Conservation (phyloP, 1,139 yeast genomes). For the Suhomyces maxii region DNA sequence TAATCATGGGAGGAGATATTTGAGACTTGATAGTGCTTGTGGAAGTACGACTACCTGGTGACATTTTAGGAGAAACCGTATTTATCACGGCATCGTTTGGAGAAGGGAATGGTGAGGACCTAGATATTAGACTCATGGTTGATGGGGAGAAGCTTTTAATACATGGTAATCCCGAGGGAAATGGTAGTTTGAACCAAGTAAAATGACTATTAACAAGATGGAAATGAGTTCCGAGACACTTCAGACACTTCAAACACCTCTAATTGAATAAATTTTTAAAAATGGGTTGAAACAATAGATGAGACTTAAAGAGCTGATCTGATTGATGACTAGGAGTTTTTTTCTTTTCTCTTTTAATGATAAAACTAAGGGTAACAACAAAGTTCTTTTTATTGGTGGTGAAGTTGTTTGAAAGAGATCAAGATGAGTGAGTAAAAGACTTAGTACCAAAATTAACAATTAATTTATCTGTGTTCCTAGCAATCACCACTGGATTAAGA, state of each 20-base stretch:
- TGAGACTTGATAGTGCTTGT: background rate
- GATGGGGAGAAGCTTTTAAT: background rate
- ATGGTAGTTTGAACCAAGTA: background rate
- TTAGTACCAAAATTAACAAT: too few species aligned
- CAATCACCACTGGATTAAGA: background rate
- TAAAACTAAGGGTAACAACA: too few species aligned
- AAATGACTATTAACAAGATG: background rate
- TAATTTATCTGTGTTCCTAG: background rate
- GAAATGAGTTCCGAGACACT: background rate
- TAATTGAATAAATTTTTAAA: too few species aligned
- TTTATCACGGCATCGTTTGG: constrained; percentile 13
- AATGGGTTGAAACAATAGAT: too few species aligned
- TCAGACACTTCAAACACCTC: too few species aligned
- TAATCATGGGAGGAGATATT: background rate
- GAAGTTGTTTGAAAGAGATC: too few species aligned
- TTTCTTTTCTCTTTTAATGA: too few species aligned
- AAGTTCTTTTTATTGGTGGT: too few species aligned
- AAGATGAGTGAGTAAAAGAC: too few species aligned
- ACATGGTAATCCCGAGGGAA: constrained; percentile 1
- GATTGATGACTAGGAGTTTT: too few species aligned
- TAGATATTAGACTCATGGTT: constrained; percentile 11
- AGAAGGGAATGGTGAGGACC: constrained; percentile 14
- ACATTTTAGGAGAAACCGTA: constrained; percentile 14
- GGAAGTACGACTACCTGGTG: constrained; percentile 3
- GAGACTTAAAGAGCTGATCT: too few species aligned